Base-by-base conservation (phyloP, 768 basidiomycete genomes). In the Lentinula lateritia region DNA sequence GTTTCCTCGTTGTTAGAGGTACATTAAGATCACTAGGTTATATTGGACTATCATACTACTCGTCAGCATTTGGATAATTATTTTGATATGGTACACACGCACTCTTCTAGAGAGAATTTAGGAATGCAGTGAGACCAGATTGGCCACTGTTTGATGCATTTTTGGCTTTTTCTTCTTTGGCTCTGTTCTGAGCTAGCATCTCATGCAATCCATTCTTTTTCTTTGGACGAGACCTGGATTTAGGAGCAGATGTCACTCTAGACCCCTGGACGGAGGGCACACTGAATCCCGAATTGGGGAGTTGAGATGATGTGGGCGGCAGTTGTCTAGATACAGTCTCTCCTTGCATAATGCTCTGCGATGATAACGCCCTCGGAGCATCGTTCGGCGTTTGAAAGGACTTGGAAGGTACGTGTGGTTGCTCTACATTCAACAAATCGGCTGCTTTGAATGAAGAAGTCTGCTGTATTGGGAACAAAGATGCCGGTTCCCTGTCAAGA, bases 141-240 rank as follows among this genome's bases (percentile, higher is more conserved):
- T 80, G 32, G 70, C 74, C 15, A 65, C 62, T 2, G 55, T 45
- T 3, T 62, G 66, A 15, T 64, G 66, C 52, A 66, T 73, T 55
- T 63, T 69, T 62, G 61, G 64, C 66, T 69, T 73, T 71, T 78
- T 76, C 65, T 74, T 76, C 54, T 75, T 74, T 67, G 82, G 76
- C 66, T 80, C 76, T 64, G 63, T 87, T 88, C 43, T 82, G 81
- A 32, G 80, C 79, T 38, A 92, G 75, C 76, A 92, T 80, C 46
- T 84, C 80, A 69, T 85, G 87, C 45, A 92, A 68, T 9, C 79
- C 79, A 0, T 79, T 71, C 65, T 80, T 83, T 70, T 84, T 84
- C 72, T 87, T 88, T 10, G 75, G 69, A 9, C 78, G 77, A 7
- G 74, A 59, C 58, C 75, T 80, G 5, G 68, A 50, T 45, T 60